Conservation (phyloP, 2,329 filamentous ascomycete species). For the Diaporthe nobilis region DNA sequence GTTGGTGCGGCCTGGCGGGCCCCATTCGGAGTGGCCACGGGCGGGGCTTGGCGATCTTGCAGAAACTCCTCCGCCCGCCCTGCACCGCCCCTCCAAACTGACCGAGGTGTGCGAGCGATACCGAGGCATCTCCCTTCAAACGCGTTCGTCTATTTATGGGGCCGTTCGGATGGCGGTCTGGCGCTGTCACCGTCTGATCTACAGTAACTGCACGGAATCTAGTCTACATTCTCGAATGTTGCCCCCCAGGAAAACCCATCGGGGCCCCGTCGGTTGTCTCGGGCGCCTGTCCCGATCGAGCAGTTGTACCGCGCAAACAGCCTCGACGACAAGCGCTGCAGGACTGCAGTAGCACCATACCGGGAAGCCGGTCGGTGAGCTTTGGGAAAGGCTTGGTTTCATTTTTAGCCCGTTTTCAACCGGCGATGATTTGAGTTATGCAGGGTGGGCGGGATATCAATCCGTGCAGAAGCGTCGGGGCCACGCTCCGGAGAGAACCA, state of each 20-base stretch:
- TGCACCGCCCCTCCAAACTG: constrained; percentile 1
- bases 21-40: constrained; percentile 15
- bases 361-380: constrained; percentile 15
- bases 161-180: constrained; percentile 29
- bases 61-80: constrained; percentile 13
- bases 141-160: constrained; percentile 26
- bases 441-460: not conserved
- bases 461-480: constrained; percentile 22
- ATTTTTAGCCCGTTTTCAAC: constrained; percentile 13
- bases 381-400: constrained; percentile 15
- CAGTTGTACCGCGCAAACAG: constrained; percentile 23
- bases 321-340: constrained; percentile 14
- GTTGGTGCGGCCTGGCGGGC: constrained; percentile 5
- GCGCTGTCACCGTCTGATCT: constrained; percentile 27
- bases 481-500: constrained; percentile 11
- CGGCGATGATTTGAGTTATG: constrained; percentile 31
- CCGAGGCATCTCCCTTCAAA: constrained; percentile 10
- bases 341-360: constrained; percentile 23
- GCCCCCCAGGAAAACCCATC: not conserved
- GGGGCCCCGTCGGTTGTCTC: not conserved
- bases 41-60: constrained; percentile 26
- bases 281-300: constrained; percentile 27
- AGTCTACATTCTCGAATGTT: constrained; percentile 2
- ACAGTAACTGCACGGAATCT: not conserved
- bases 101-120: constrained; percentile 19